These are phyloP conservation scores for Metschnikowia borealis DNA, from an alignment of 805 yeast species.

Conservation along the genomic window DNA sequence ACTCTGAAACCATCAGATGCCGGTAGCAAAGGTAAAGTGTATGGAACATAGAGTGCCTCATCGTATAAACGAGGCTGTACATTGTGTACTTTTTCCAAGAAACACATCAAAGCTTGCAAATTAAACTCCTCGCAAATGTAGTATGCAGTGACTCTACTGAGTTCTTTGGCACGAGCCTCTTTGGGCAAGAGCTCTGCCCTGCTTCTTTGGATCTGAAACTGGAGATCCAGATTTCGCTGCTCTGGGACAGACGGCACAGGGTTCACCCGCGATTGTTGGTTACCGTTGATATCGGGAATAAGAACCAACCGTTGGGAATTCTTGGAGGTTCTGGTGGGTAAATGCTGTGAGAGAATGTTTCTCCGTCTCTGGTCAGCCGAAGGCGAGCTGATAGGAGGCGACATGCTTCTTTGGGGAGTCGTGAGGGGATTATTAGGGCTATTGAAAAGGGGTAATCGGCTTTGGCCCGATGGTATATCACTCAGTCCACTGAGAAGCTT, in stretches of 20 bases:
- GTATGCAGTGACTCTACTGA: conserved; percentile 88
- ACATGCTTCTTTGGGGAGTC: conserved; percentile 17
- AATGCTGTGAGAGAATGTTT: conserved; percentile 45
- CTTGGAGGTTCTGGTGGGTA: conserved; percentile 77
- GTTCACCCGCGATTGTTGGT: conserved; percentile 9
- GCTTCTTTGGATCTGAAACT: conserved; percentile 35
- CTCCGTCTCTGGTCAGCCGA: conserved; percentile 19
- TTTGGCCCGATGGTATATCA: conserved; percentile 82
- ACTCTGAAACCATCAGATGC: conserved; percentile 78
- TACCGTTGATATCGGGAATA: conserved; percentile 61
- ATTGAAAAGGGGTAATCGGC: conserved; percentile 37
- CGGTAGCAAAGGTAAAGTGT: conserved; percentile 79
- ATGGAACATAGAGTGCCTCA: conserved; percentile 90
- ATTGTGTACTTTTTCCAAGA: conserved; percentile 66
- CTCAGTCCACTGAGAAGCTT: conserved; percentile 72
- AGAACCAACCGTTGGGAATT: conserved; percentile 81
- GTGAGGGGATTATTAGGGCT: conserved; percentile 11
- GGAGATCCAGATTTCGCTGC: conserved; percentile 17
- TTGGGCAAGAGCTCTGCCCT: conserved; percentile 56
- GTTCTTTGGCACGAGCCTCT: conserved; percentile 56
- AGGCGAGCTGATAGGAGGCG: conserved; percentile 19
- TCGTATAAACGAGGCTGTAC: conserved; percentile 86
- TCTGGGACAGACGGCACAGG: conserved; percentile 9
- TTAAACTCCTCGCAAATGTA: conserved; percentile 81
- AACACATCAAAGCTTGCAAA: conserved; percentile 57